Percentiles rank a stretch among this genome's conserved stretches.
These are phyloP conservation scores for Ophiostoma quercus DNA, from an alignment of 2,329 filamentous ascomycete species.

Conservation along the genomic window DNA sequence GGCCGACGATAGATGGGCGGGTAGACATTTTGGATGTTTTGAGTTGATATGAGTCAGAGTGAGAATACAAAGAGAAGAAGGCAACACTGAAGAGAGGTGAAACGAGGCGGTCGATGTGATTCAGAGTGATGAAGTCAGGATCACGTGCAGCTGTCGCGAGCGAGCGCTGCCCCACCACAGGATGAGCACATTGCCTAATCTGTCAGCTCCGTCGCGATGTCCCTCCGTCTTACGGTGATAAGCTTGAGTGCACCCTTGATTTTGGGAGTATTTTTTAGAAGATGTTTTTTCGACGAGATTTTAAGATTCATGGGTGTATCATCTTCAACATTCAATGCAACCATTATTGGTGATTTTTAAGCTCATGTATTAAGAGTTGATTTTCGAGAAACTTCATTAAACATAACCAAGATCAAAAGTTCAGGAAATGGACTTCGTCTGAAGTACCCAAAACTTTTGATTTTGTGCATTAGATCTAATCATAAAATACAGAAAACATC, in stretches of 20 bases:
- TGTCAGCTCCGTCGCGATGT: constrained; percentile 2
- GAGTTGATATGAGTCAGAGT: not conserved
- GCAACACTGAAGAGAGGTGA: not conserved
- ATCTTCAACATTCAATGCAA: no score
- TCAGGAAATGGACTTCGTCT: no score
- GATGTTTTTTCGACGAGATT: no score
- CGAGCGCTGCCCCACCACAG: not conserved
- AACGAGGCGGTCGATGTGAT: not conserved
- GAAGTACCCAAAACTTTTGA: no score
- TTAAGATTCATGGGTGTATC: no score
- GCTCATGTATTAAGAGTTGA: no score
- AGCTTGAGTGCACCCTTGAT: no score
- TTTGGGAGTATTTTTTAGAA: no score
- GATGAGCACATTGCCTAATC: not conserved
- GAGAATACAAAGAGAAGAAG: not conserved
- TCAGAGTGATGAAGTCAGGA: not conserved
- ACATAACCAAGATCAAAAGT: no score
- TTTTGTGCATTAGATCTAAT: no score
- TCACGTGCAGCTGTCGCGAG: constrained; percentile 6
- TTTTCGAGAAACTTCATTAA: no score
- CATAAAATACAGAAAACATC: not conserved
- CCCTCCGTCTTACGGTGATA: not conserved
- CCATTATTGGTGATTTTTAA: no score
- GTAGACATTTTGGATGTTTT: constrained; percentile 7
- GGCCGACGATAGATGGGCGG: constrained; percentile 67